These are phyloP conservation scores for Calcarisporium arbuscula DNA, from an alignment of 2,329 filamentous ascomycete genomes.

Conservation along the genomic window DNA sequence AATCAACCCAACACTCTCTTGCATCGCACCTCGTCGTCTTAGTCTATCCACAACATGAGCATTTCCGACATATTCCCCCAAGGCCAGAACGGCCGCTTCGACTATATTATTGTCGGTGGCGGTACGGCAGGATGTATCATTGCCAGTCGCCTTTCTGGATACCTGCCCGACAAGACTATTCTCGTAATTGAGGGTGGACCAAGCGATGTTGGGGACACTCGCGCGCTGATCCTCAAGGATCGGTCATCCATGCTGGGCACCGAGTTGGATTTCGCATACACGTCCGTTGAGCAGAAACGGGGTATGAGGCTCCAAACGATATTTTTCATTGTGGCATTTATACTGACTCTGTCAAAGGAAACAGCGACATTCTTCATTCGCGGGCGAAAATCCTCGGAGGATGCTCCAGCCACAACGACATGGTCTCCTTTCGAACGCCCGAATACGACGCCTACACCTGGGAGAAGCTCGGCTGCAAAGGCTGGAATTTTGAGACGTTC, in stretches of 20 bases:
- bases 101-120: constrained; percentile 81
- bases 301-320: too few species aligned
- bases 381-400: constrained; percentile 88
- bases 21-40: too few species aligned
- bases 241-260: constrained; percentile 82
- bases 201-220: constrained; percentile 81
- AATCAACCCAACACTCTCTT: too few species aligned
- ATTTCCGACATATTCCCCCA: too few species aligned
- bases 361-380: constrained; percentile 87
- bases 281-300: constrained; percentile 82
- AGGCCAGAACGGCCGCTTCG: too few species aligned
- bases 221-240: constrained; percentile 78
- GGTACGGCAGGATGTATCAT: constrained; percentile 84
- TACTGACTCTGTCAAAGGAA: constrained; percentile 66
- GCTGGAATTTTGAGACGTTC: constrained; percentile 83
- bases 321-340: too few species aligned
- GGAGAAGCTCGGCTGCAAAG: constrained; percentile 73
- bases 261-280: constrained; percentile 87
- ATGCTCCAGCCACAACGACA: constrained; percentile 89
- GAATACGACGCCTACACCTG: constrained; percentile 82
- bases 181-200: constrained; percentile 85
- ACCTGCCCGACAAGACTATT: constrained; percentile 74
- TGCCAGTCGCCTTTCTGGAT: constrained; percentile 71
- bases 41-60: too few species aligned
- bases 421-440: constrained; percentile 89